Evolutionary conservation across 2,329 filamentous ascomycete species (phyloP).

Genomic region (Botryotinia convoluta): DNA sequence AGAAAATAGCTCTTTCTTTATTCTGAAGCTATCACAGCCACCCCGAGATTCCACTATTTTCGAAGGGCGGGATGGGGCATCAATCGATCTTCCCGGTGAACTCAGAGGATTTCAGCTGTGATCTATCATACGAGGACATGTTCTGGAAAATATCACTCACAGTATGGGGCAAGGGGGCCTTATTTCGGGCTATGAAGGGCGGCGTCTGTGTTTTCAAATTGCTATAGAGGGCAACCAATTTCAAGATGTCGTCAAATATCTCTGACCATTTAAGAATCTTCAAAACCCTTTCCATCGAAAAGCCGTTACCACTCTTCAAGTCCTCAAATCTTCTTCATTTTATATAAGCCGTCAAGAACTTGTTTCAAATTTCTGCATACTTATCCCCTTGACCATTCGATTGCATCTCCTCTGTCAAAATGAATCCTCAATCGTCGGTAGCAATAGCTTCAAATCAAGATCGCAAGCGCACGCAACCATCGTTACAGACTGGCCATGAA

Average conservation of each 20-base stretch:
- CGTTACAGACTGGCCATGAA: background rate
- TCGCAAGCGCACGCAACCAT: background rate
- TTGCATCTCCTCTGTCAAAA: background rate
- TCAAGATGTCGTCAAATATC: background rate
- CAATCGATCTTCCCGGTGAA: background rate
- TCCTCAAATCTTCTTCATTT: background rate
- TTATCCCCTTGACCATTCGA: background rate
- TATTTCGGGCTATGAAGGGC: background rate
- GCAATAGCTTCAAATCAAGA: background rate
- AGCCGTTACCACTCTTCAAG: background rate
- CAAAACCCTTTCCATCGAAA: background rate
- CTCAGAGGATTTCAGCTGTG: background rate
- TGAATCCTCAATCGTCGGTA: background rate
- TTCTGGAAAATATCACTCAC: background rate
- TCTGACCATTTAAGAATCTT: background rate
- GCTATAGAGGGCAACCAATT: background rate
- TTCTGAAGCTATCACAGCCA: conserved; percentile 2
- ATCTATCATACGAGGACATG: background rate
- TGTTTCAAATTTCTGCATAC: background rate
- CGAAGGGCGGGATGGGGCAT: background rate
- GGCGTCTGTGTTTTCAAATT: background rate
- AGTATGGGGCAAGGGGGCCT: too few relatives aligned
- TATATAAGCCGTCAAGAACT: background rate
- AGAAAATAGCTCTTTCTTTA: background rate
- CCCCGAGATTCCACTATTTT: background rate